Percentiles rank a stretch among this genome's conserved stretches.
Conservation (phyloP, 2,329 filamentous ascomycete genomes). For the Xenoacremonium recifei region DNA sequence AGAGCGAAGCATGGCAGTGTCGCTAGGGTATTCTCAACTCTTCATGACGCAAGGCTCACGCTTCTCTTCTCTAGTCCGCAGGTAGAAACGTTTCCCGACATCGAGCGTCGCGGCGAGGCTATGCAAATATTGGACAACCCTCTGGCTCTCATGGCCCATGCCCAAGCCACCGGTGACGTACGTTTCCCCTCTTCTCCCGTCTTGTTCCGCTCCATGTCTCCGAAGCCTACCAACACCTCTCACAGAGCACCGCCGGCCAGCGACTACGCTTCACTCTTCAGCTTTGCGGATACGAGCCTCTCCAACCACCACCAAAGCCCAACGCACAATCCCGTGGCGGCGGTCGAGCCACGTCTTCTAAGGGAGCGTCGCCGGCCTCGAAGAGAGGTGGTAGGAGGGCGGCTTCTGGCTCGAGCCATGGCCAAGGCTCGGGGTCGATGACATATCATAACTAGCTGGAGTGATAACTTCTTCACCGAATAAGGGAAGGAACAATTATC, state of each 20-base stretch:
- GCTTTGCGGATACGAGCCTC: slow-evolving; percentile 46
- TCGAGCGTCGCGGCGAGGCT: slow-evolving; percentile 48
- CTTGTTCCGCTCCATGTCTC: slow-evolving; percentile 1
- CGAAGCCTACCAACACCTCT: background rate
- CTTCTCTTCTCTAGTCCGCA: slow-evolving; percentile 9
- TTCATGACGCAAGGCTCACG: background rate
- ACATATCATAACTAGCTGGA: too few relatives aligned
- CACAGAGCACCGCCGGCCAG: slow-evolving; percentile 54
- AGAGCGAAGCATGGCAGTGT: too few relatives aligned
- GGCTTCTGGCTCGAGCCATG: too few relatives aligned
- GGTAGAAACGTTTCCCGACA: slow-evolving; percentile 40
- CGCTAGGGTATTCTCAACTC: too few relatives aligned
- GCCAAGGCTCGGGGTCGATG: too few relatives aligned
- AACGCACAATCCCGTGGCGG: too few relatives aligned
- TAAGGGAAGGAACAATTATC: too few relatives aligned
- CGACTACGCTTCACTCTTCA: slow-evolving; percentile 56
- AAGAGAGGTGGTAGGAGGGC: too few relatives aligned
- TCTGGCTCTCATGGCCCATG: slow-evolving; percentile 59
- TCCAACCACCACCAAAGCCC: too few relatives aligned
- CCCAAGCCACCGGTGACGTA: slow-evolving; percentile 54
- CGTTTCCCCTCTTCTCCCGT: slow-evolving; percentile 23
- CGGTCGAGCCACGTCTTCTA: too few relatives aligned
- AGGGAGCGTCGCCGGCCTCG: too few relatives aligned
- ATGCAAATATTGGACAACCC: slow-evolving; percentile 54
- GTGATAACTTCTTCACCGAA: too few relatives aligned